Percentiles rank a stretch among this genome's conserved stretches.
Evolutionary conservation across 352 stramenopile species (phyloP).

Genomic region (Phytophthora sansomeana): DNA sequence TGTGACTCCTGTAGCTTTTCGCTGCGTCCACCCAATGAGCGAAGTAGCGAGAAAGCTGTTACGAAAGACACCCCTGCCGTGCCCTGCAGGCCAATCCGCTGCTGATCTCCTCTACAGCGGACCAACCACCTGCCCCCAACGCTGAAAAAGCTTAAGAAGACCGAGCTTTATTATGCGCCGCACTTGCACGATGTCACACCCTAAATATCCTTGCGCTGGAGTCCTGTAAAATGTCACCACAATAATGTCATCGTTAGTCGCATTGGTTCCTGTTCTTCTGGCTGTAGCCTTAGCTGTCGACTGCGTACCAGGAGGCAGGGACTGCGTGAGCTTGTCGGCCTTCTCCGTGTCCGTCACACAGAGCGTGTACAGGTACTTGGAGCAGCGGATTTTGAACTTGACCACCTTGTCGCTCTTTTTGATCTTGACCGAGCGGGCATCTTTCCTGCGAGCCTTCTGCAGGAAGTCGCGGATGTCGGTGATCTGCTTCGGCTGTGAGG

Average conservation of each 20-base stretch:
- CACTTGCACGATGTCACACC: constrained; percentile 52
- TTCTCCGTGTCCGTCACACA: constrained; percentile 98
- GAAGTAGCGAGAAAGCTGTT: constrained; percentile 21
- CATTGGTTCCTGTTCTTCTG: too few relatives aligned
- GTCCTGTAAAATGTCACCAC: constrained; percentile 64
- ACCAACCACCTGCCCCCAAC: constrained; percentile 37
- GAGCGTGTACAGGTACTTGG: constrained; percentile 99
- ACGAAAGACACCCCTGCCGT: constrained; percentile 35
- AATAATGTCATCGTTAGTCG: constrained; percentile 10
- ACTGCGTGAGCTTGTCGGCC: constrained; percentile 99
- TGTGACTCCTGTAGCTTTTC: constrained; percentile 22
- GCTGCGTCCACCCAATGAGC: constrained; percentile 18
- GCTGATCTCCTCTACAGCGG: constrained; percentile 31
- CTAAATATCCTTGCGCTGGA: constrained; percentile 94
- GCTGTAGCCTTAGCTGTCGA: too few relatives aligned
- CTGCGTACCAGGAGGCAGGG: constrained; percentile 94
- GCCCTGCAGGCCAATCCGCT: constrained; percentile 28
- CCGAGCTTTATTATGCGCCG: constrained; percentile 81
- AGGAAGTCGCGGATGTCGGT: constrained; percentile 99
- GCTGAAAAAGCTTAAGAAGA: constrained; percentile 72
- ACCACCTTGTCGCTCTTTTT: constrained; percentile 97
- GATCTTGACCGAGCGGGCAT: constrained; percentile 99
- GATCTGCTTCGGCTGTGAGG: constrained; percentile 96
- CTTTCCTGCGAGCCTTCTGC: constrained; percentile 97
- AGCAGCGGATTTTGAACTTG: constrained; percentile 99